A percentile compares a stretch with the other conserved stretches of the same genome.
Conservation (phyloP, 352 stramenopile species). For the Phytophthora gonapodyides region DNA sequence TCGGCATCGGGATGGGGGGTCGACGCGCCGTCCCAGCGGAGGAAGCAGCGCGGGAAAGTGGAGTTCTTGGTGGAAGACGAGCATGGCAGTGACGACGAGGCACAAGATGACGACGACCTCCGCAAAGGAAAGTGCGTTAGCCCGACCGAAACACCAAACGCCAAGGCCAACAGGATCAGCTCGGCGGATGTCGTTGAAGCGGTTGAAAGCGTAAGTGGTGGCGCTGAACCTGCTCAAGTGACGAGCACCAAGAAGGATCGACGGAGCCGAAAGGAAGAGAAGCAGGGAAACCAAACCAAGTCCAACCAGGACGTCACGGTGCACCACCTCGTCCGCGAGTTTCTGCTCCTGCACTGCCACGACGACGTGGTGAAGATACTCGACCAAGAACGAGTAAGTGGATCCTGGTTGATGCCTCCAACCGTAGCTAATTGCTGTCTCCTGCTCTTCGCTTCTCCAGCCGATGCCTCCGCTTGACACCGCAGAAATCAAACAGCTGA, state of each 20-base stretch:
- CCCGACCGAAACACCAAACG: conserved; percentile 5
- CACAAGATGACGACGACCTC: not conserved
- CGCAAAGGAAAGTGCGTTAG: conserved; percentile 6
- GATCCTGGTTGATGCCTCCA: not conserved
- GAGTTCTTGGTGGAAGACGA: conserved; percentile 35
- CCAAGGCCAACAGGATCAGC: conserved; percentile 38
- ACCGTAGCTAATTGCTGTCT: conserved; percentile 4
- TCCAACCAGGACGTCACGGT: conserved; percentile 36
- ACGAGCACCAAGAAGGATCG: not conserved
- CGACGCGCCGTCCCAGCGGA: conserved; percentile 16
- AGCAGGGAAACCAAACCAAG: not conserved
- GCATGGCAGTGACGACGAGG: conserved; percentile 22
- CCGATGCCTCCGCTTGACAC: conserved; percentile 25
- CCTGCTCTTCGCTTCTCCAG: conserved; percentile 1
- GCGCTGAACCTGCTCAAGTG: not conserved
- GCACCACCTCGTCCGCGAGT: conserved; percentile 67
- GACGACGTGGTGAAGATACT: conserved; percentile 46
- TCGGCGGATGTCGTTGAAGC: conserved; percentile 29
- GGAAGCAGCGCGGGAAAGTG: conserved; percentile 26
- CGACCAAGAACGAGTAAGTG: conserved; percentile 47
- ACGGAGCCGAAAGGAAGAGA: conserved; percentile 7
- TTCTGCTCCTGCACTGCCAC: conserved; percentile 50
- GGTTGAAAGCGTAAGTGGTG: not conserved
- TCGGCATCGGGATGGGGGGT: conserved; percentile 20
- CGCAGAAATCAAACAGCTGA: conserved; percentile 23